Evolutionary conservation across 768 basidiomycete species (phyloP).

Genomic region (Boletus pseudo-olivaceus): DNA sequence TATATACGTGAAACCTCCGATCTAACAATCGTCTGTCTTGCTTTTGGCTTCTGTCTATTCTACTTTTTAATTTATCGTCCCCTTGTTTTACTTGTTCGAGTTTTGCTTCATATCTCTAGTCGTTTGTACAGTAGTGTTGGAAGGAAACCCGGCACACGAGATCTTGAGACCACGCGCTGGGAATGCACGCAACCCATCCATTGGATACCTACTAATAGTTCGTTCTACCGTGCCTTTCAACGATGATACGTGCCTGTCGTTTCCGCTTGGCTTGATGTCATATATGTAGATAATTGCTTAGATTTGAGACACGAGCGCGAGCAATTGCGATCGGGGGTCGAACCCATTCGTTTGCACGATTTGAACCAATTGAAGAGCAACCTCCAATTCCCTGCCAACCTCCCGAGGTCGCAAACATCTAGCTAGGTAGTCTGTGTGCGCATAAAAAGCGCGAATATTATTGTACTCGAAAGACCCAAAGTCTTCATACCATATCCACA

Average conservation of each 20-base stretch:
- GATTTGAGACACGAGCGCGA: too few species aligned
- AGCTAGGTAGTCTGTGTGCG: background rate
- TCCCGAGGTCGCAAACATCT: background rate
- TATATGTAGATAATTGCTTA: too few species aligned
- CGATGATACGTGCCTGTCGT: too few species aligned
- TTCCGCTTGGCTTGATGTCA: too few species aligned
- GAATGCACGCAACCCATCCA: too few species aligned
- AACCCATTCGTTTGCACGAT: too few species aligned
- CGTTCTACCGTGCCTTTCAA: too few species aligned
- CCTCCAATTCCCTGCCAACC: background rate
- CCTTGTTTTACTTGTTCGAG: background rate
- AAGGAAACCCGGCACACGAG: too few species aligned
- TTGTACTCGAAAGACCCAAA: background rate
- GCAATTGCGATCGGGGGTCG: too few species aligned
- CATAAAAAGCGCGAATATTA: background rate
- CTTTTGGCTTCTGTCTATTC: background rate
- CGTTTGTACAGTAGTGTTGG: too few species aligned
- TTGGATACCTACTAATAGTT: too few species aligned
- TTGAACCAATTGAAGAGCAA: background rate
- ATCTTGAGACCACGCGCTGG: too few species aligned
- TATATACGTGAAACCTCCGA: background rate
- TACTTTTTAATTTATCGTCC: background rate
- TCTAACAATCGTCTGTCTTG: background rate
- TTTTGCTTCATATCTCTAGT: background rate
- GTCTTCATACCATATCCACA: background rate